Conservation (phyloP, 805 yeast genomes). For the Metschnikowia hibisci region DNA sequence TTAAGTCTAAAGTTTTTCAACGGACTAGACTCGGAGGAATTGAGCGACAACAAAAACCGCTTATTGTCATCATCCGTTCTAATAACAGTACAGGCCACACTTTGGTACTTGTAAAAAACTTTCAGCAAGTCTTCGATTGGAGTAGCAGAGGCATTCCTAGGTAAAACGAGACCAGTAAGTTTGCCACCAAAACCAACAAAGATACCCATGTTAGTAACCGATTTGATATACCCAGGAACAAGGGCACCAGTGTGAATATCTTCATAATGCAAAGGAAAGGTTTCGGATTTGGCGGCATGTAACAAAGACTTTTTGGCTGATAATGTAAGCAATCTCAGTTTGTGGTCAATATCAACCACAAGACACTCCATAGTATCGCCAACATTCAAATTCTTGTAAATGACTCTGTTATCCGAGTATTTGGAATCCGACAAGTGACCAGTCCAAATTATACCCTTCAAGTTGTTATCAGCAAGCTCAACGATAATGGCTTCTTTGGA, state of each 20-base stretch:
- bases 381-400: conserved; percentile 55
- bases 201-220: conserved; percentile 74
- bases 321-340: conserved; percentile 56
- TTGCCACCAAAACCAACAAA: conserved; percentile 79
- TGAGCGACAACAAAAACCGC: conserved; percentile 66
- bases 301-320: conserved; percentile 66
- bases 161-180: conserved; percentile 78
- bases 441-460: conserved; percentile 67
- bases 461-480: conserved; percentile 45
- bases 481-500: conserved; percentile 69
- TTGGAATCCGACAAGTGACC: conserved; percentile 79
- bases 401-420: conserved; percentile 65
- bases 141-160: conserved; percentile 61
- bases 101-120: conserved; percentile 60
- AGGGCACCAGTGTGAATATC: conserved; percentile 51
- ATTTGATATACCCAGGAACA: conserved; percentile 72
- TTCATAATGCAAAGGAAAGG: conserved; percentile 55
- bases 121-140: conserved; percentile 49
- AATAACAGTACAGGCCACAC: conserved; percentile 64
- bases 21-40: conserved; percentile 18
- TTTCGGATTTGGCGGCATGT: conserved; percentile 50
- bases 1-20: conserved; percentile 17
- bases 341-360: conserved; percentile 62
- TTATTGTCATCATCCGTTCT: conserved; percentile 64
- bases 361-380: conserved; percentile 62